Percentiles rank a stretch among this genome's conserved stretches.
phyloP scores from a whole-genome alignment of 2,329 filamentous ascomycete genomes.

The Colletotrichum cereale region DNA sequence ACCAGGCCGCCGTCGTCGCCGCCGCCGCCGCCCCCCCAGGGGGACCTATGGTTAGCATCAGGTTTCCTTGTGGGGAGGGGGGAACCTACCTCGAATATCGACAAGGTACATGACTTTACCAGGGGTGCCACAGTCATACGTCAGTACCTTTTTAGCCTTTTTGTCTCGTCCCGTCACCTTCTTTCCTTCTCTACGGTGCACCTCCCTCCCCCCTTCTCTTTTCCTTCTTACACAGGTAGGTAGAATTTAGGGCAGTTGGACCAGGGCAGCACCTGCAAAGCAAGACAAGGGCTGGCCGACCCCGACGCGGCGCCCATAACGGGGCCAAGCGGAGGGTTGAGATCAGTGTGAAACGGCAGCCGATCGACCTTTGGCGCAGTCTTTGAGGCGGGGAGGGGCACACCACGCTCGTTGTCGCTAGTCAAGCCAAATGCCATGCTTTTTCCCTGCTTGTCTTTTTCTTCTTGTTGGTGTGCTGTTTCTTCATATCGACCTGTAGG shows the following conservation, averaged over 20 bases:
- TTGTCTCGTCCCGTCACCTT: background rate
- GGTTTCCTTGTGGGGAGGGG: slow-evolving; percentile 23
- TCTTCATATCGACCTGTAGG: background rate
- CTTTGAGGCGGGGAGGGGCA: slow-evolving; percentile 14
- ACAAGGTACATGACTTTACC: slow-evolving; percentile 25
- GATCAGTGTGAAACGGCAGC: slow-evolving; percentile 39
- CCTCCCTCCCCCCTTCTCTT: background rate
- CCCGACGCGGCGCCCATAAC: slow-evolving; percentile 30
- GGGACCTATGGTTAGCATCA: slow-evolving; percentile 15
- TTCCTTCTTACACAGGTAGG: background rate
- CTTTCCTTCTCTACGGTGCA: background rate
- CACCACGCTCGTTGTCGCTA: background rate
- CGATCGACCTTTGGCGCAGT: slow-evolving; percentile 30
- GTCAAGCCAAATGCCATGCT: slow-evolving; percentile 11
- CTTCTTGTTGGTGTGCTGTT: background rate
- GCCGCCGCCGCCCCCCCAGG: background rate
- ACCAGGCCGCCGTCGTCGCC: slow-evolving; percentile 18
- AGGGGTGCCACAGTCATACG: slow-evolving; percentile 11
- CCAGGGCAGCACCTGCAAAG: slow-evolving; percentile 9
- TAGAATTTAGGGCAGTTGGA: slow-evolving; percentile 11
- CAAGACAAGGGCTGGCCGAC: slow-evolving; percentile 35
- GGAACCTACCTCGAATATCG: background rate
- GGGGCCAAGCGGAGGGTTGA: slow-evolving; percentile 37
- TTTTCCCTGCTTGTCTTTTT: background rate
- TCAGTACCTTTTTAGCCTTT: background rate